phyloP scores from a whole-genome alignment of 2,329 filamentous ascomycete species.

The Fusarium coicis region DNA sequence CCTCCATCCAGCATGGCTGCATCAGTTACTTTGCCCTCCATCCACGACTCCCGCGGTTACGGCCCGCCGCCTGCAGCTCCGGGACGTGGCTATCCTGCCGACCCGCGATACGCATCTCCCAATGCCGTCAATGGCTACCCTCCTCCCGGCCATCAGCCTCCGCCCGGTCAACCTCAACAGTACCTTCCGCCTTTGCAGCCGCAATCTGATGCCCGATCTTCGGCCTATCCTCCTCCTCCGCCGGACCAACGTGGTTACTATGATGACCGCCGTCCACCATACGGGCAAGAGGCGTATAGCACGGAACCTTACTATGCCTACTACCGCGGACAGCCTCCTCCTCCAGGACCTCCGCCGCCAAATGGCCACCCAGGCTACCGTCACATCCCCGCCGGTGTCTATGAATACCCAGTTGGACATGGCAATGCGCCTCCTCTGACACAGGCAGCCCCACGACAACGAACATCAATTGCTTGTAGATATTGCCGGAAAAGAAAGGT shows the following conservation, averaged over 20 bases:
- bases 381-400: conserved; percentile 44
- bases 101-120: conserved; percentile 56
- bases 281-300: conserved; percentile 50
- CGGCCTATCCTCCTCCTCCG: conserved; percentile 52
- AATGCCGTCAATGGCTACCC: conserved; percentile 60
- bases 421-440: conserved; percentile 53
- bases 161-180: conserved; percentile 43
- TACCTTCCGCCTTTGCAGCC: conserved; percentile 55
- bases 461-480: conserved; percentile 69
- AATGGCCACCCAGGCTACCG: conserved; percentile 46
- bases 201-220: conserved; percentile 48
- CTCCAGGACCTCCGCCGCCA: conserved; percentile 47
- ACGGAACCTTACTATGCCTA: conserved; percentile 51
- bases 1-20: conserved; percentile 54
- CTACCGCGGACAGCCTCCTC: conserved; percentile 37
- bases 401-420: conserved; percentile 49
- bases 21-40: conserved; percentile 60
- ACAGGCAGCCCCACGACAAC: conserved; percentile 66
- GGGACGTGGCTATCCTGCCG: conserved; percentile 48
- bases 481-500: conserved; percentile 73
- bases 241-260: conserved; percentile 55
- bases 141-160: conserved; percentile 47
- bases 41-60: conserved; percentile 58
- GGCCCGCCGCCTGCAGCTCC: conserved; percentile 47
- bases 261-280: conserved; percentile 50